Percentiles rank a stretch among this genome's conserved stretches.
Conservation (phyloP, 495 filamentous ascomycete genomes). For the Monascus purpureus region DNA sequence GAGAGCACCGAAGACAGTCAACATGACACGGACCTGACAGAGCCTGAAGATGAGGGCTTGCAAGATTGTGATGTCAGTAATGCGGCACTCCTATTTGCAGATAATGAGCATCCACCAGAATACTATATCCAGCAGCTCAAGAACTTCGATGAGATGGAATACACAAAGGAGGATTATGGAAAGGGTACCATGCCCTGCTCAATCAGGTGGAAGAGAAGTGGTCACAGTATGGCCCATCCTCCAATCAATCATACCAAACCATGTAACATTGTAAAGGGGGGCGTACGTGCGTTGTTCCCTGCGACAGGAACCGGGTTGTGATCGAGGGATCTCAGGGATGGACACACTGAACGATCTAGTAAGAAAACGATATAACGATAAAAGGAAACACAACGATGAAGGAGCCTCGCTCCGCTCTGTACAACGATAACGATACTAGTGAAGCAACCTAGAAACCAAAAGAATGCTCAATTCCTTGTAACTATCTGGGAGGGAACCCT, state of each 20-base stretch:
- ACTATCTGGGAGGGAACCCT: too few relatives aligned
- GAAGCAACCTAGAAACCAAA: too few relatives aligned
- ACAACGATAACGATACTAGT: too few relatives aligned
- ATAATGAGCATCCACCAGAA: conserved; percentile 18
- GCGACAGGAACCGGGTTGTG: too few relatives aligned
- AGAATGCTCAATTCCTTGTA: too few relatives aligned
- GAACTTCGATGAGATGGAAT: conserved; percentile 20
- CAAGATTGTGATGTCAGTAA: conserved; percentile 6
- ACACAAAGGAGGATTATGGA: conserved; percentile 21
- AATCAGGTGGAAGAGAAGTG: conserved; percentile 12
- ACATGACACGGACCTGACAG: conserved; percentile 11
- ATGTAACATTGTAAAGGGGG: not conserved
- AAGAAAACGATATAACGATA: too few relatives aligned
- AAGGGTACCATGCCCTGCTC: conserved; percentile 16
- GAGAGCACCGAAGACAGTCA: conserved; percentile 7
- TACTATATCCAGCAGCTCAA: conserved; percentile 21
- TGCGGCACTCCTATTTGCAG: conserved; percentile 9
- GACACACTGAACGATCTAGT: too few relatives aligned
- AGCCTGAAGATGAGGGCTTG: conserved; percentile 10
- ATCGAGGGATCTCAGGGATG: too few relatives aligned
- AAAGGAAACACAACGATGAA: too few relatives aligned
- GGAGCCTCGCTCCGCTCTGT: too few relatives aligned
- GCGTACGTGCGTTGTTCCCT: too few relatives aligned
- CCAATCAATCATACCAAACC: not conserved
- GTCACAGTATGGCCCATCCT: conserved; percentile 1